A percentile compares a stretch with the other conserved stretches of the same genome.
Evolutionary conservation across 805 yeast genomes (phyloP).

Genomic region (Pichia phayaonensis): DNA sequence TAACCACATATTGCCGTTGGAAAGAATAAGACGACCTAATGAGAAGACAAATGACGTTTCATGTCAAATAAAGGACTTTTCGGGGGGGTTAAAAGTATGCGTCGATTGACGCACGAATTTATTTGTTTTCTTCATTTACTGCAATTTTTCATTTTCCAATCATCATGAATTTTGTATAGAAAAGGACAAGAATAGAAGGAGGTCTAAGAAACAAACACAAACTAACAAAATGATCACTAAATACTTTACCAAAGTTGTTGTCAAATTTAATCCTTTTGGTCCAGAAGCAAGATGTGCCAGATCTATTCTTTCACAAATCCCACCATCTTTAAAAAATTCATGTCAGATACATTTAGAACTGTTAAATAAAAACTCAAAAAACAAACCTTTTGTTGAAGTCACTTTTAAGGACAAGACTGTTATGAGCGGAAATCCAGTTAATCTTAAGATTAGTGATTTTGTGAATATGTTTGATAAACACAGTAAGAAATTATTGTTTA

Average conservation of each 20-base stretch:
- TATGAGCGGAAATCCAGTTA: constrained; percentile 59
- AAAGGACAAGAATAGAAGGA: background rate
- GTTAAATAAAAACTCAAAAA: constrained; percentile 38
- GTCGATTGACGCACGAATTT: background rate
- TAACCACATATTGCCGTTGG: background rate
- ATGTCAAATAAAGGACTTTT: background rate
- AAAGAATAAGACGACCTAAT: background rate
- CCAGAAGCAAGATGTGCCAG: constrained; percentile 74
- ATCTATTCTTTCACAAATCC: constrained; percentile 69
- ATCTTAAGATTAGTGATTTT: constrained; percentile 50
- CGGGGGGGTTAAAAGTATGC: background rate
- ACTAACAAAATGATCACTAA: constrained; percentile 73
- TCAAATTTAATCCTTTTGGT: constrained; percentile 73
- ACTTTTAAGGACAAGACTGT: constrained; percentile 74
- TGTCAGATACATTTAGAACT: constrained; percentile 62
- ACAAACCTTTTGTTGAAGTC: constrained; percentile 60
- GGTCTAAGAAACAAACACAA: background rate
- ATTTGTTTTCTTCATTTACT: no score
- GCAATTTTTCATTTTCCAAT: background rate
- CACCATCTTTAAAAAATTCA: constrained; percentile 58
- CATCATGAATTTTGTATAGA: background rate
- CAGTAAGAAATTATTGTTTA: constrained; percentile 67
- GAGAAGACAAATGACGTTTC: background rate
- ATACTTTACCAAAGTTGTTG: constrained; percentile 70
- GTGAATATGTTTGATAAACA: constrained; percentile 67